Percentiles rank a stretch among this genome's conserved stretches.
These are phyloP conservation scores for Pouteria glomerata DNA, from an alignment of 148 eudicot species.

Conservation along the genomic window DNA sequence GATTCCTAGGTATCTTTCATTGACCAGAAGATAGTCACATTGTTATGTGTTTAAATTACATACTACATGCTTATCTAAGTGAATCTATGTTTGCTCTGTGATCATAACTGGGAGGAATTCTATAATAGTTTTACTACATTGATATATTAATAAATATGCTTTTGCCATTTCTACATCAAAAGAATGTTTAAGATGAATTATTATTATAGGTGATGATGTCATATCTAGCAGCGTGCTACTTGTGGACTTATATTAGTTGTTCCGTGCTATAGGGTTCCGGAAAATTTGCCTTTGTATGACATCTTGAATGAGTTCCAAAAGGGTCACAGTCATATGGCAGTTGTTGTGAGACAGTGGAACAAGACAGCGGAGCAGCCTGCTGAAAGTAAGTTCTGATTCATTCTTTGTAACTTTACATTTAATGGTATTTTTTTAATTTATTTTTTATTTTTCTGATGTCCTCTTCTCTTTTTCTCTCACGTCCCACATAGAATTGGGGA, in stretches of 20 bases:
- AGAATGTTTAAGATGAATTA: background rate
- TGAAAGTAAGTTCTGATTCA: constrained; percentile 26
- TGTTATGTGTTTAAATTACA: background rate
- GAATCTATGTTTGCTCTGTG: background rate
- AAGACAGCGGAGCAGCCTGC: constrained; percentile 27
- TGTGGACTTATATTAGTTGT: background rate
- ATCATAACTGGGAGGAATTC: no score
- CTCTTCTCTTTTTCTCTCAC: background rate
- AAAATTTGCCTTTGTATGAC: constrained; percentile 81
- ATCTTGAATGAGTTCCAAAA: constrained; percentile 94
- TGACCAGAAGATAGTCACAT: background rate
- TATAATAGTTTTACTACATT: no score
- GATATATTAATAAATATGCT: no score
- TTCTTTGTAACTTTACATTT: background rate
- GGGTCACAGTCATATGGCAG: constrained; percentile 98
- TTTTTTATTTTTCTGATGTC: no score
- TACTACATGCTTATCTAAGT: background rate
- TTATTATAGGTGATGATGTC: background rate
- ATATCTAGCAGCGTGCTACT: background rate
- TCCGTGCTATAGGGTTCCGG: constrained; percentile 60
- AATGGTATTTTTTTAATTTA: no score
- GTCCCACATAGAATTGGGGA: constrained; percentile 19
- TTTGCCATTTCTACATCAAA: background rate
- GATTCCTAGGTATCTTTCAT: constrained; percentile 64
- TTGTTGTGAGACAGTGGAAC: constrained; percentile 57